Evolutionary conservation across 768 basidiomycete genomes (phyloP).

Genomic region (Paxillus rubicundulus): DNA sequence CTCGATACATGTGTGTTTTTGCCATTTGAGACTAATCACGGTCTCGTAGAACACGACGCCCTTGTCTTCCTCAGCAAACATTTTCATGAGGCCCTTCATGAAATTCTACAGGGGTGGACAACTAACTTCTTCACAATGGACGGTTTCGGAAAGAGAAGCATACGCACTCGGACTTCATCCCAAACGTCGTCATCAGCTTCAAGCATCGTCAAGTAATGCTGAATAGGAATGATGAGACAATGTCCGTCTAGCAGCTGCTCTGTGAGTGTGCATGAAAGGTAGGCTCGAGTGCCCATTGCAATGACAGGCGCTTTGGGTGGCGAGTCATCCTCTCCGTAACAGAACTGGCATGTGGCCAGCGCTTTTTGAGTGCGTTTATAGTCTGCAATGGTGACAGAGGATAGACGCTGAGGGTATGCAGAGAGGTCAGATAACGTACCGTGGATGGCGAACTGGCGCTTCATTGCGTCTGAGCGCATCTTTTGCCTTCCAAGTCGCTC

Average conservation of each 20-base stretch:
- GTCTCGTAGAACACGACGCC: slow-evolving; percentile 97
- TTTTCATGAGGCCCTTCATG: slow-evolving; percentile 93
- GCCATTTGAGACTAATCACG: slow-evolving; percentile 79
- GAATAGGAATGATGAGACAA: slow-evolving; percentile 92
- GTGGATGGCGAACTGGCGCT: slow-evolving; percentile 93
- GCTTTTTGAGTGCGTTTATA: slow-evolving; percentile 94
- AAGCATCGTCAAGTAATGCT: slow-evolving; percentile 87
- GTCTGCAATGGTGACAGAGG: slow-evolving; percentile 46
- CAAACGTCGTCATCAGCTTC: slow-evolving; percentile 97
- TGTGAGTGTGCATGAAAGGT: slow-evolving; percentile 83
- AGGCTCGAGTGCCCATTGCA: slow-evolving; percentile 87
- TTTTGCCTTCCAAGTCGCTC: slow-evolving; percentile 90
- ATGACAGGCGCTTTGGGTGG: slow-evolving; percentile 84
- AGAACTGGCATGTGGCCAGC: slow-evolving; percentile 80
- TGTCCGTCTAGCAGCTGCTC: slow-evolving; percentile 93
- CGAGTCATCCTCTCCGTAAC: slow-evolving; percentile 90
- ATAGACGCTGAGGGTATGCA: not conserved
- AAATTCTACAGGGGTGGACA: slow-evolving; percentile 46
- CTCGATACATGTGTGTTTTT: slow-evolving; percentile 92
- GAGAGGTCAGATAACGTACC: slow-evolving; percentile 46
- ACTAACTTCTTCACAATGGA: not conserved
- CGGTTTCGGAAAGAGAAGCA: not conserved
- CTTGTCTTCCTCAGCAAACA: slow-evolving; percentile 90
- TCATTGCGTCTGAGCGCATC: slow-evolving; percentile 96
- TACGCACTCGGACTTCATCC: slow-evolving; percentile 88